Percentiles rank a stretch among this genome's conserved stretches.
Conservation (phyloP, 441 rosid genomes). For the Manihot esculenta region DNA sequence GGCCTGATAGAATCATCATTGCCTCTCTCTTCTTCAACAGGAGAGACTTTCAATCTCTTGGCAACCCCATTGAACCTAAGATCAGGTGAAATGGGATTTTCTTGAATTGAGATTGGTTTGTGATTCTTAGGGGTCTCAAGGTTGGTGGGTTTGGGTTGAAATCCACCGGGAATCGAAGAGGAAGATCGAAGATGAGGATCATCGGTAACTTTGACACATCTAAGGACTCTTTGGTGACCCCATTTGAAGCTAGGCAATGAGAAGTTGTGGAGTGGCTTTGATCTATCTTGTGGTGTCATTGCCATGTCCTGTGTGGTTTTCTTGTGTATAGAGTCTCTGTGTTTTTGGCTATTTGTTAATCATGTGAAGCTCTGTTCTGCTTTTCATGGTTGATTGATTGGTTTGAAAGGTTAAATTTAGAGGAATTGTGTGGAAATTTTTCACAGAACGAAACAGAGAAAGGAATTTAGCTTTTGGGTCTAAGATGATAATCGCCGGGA, state of each 20-base stretch:
- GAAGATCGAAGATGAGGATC: not conserved
- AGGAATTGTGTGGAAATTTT: not conserved
- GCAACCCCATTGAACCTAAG: not conserved
- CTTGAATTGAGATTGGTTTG: not conserved
- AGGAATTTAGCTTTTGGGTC: not conserved
- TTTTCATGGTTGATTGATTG: not conserved
- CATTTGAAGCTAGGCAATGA: constrained; percentile 55
- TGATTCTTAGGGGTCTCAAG: not conserved
- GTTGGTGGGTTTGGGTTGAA: constrained; percentile 25
- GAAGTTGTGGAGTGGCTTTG: constrained; percentile 61
- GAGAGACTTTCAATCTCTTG: constrained; percentile 26
- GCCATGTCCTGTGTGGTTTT: constrained; percentile 11
- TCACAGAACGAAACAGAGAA: not conserved
- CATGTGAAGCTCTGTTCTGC: not conserved
- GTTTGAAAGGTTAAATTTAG: not conserved
- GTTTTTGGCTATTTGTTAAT: not conserved
- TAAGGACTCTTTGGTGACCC: constrained; percentile 51
- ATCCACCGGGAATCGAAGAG: constrained; percentile 14
- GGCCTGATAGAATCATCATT: constrained; percentile 31
- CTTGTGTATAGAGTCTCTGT: not conserved
- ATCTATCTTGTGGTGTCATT: constrained; percentile 37
- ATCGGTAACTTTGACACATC: constrained; percentile 47
- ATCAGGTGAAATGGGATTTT: constrained; percentile 7
- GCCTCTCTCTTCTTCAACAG: constrained; percentile 21
- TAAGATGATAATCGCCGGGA: constrained; percentile 20